Evolutionary conservation across 306 rosid species (phyloP).

Genomic region (Vachellia collinsii): DNA sequence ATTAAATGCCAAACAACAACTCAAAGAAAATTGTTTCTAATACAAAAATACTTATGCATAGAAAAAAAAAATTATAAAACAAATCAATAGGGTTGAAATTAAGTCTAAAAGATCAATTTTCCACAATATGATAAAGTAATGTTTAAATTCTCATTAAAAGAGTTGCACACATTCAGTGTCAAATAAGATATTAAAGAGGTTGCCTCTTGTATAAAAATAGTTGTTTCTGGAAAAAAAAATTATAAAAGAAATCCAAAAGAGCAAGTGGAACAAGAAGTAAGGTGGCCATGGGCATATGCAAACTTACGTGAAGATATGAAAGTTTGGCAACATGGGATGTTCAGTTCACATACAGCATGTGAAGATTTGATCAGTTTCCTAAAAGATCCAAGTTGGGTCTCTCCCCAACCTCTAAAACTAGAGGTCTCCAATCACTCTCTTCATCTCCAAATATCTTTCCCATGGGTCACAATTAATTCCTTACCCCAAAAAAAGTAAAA

Average conservation of each 20-base stretch:
- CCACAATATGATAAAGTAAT: too few species aligned
- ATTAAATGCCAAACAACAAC: too few species aligned
- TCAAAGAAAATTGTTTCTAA: too few species aligned
- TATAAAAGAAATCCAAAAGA: not conserved
- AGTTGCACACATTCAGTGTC: too few species aligned
- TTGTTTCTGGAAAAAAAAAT: not conserved
- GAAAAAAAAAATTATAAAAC: too few species aligned
- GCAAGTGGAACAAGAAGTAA: not conserved
- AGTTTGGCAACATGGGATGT: not conserved
- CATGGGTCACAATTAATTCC: conserved; percentile 12
- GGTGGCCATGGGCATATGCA: not conserved
- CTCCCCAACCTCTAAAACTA: conserved; percentile 2
- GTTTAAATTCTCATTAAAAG: too few species aligned
- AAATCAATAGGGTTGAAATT: too few species aligned
- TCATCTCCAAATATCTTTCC: not conserved
- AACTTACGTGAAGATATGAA: not conserved
- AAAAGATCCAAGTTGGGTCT: conserved; percentile 2
- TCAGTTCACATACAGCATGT: conserved; percentile 9
- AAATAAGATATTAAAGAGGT: too few species aligned
- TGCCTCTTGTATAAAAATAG: too few species aligned
- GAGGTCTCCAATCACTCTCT: conserved; percentile 35
- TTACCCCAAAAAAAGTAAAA: too few species aligned
- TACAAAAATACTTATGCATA: too few species aligned
- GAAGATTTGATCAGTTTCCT: conserved; percentile 35
- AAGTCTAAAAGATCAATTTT: too few species aligned